Base-by-base conservation (phyloP, 78 protist species). In the Chrysochromulina parva region DNA sequence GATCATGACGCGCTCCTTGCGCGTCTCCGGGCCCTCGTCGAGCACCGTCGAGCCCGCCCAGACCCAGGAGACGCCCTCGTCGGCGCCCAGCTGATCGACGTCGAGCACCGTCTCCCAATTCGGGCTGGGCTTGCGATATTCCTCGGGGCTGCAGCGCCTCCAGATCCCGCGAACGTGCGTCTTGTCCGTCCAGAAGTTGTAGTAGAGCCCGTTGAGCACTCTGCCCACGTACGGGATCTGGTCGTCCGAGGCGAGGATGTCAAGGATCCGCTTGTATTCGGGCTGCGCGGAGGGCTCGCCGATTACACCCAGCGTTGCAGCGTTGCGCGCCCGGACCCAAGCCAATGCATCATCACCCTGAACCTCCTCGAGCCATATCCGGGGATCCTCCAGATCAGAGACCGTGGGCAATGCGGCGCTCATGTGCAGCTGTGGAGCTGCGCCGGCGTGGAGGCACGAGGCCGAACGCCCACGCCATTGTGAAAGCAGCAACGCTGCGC, bases 111-210 rank as follows among this genome's bases (percentile, higher is more conserved):
- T 52, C 67, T 90, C 92, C 92, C 92, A 90, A 48, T 2, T 26
- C 24, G 92, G 92, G 22, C 4, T 0, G 0, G 3, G 66, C 17
- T 28, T 48, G 82, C 82, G 82, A 57, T 89, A 89, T 76, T 38
- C 69, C 16, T 55, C 92, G 76, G 38, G 52, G 48, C n/a, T 50
- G 66, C n/a, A 10, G 24, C 92, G 58, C 59, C 92, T 69, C 88
- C 86, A 76, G 28, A 89, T 0, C 4, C 92, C 92, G 6, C 88
- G 89, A 24, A 16, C 38, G 66, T 90, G 19, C 38, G 7, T 13
- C 65, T 17, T 84, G 66, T 90, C 92, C 53, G 7, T 10, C 92
- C 92, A 90, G 28, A 90, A 78, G 82, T 90, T 90, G 92, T 90
- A 90, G 62, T 38, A 66, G 66, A 54, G 67, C n/a, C 65, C 80